phyloP scores from a whole-genome alignment of 768 basidiomycete species.

The Cubamyces lactineus region DNA sequence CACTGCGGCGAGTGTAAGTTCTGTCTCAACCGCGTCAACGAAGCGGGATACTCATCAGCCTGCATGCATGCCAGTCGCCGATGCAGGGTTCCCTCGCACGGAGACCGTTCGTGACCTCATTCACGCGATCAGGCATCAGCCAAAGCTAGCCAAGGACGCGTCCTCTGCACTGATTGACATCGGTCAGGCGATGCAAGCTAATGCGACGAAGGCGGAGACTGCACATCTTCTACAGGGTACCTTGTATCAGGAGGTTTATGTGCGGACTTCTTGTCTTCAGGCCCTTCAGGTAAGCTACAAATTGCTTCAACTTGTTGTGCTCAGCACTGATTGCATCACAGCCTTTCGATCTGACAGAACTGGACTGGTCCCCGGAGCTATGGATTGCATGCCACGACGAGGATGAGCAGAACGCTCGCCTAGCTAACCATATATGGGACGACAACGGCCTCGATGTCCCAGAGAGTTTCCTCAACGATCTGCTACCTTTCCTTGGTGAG shows the following conservation, averaged over 20 bases:
- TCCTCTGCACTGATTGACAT: conserved; percentile 80
- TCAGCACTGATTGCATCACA: conserved; percentile 33
- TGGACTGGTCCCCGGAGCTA: conserved; percentile 89
- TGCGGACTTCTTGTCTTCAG: conserved; percentile 88
- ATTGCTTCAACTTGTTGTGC: background rate
- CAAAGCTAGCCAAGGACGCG: conserved; percentile 81
- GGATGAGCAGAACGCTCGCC: conserved; percentile 83
- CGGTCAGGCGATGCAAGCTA: conserved; percentile 75
- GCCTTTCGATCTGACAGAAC: conserved; percentile 93
- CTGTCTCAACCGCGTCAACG: no score
- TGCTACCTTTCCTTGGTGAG: conserved; percentile 74
- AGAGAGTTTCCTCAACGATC: conserved; percentile 58
- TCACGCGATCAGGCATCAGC: conserved; percentile 73
- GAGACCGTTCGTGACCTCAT: conserved; percentile 71
- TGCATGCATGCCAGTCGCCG: conserved; percentile 53
- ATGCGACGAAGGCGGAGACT: conserved; percentile 65
- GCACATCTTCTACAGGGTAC: conserved; percentile 70
- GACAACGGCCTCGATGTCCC: conserved; percentile 93
- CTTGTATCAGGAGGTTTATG: conserved; percentile 84
- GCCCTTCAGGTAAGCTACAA: conserved; percentile 68
- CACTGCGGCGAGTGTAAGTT: conserved; percentile 74
- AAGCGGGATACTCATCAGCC: no score
- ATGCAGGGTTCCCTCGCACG: conserved; percentile 73
- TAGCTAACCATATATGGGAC: conserved; percentile 88
- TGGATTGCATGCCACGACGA: conserved; percentile 90